Conservation (phyloP, 2,329 filamentous ascomycete genomes). For the Cladosporium sp. region DNA sequence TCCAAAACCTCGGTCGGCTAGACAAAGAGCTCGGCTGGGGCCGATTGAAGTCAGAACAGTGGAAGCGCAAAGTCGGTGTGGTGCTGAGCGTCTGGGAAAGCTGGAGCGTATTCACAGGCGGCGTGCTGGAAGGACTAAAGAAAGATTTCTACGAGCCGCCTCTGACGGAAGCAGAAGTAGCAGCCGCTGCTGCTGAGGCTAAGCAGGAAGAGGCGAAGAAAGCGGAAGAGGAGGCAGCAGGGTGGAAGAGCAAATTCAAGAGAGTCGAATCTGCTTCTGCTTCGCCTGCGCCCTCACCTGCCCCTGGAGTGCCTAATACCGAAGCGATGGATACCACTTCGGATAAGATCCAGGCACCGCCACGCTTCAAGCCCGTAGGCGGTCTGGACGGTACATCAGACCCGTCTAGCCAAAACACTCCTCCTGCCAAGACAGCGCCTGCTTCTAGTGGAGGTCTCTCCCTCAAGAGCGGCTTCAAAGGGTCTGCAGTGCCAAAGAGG, state of each 20-base stretch:
- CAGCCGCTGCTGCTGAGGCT: slow-evolving; percentile 65
- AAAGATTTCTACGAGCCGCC: slow-evolving; percentile 72
- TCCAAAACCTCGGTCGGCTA: slow-evolving; percentile 72
- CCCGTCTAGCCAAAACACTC: slow-evolving; percentile 24
- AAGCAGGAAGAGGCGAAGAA: slow-evolving; percentile 42
- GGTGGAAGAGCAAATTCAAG: slow-evolving; percentile 40
- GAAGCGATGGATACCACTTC: slow-evolving; percentile 20
- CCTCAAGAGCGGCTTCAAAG: slow-evolving; percentile 21
- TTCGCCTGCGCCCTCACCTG: slow-evolving; percentile 27
- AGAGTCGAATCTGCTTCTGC: slow-evolving; percentile 55
- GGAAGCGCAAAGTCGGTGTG: slow-evolving; percentile 72
- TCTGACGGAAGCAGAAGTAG: slow-evolving; percentile 44
- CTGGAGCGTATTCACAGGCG: slow-evolving; percentile 68
- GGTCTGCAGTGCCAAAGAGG: background rate
- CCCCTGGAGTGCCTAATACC: slow-evolving; percentile 30
- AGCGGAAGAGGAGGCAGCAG: slow-evolving; percentile 26
- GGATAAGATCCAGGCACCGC: background rate
- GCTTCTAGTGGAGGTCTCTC: slow-evolving; percentile 32
- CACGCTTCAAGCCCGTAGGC: slow-evolving; percentile 34
- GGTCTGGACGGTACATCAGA: slow-evolving; percentile 51
- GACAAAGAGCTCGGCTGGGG: slow-evolving; percentile 76
- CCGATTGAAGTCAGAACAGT: slow-evolving; percentile 77
- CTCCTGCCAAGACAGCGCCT: background rate
- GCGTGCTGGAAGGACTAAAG: slow-evolving; percentile 70
- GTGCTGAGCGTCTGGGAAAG: slow-evolving; percentile 69